Base-by-base conservation (phyloP, 495 filamentous ascomycete species). In the Mytilinidion resinicola region DNA sequence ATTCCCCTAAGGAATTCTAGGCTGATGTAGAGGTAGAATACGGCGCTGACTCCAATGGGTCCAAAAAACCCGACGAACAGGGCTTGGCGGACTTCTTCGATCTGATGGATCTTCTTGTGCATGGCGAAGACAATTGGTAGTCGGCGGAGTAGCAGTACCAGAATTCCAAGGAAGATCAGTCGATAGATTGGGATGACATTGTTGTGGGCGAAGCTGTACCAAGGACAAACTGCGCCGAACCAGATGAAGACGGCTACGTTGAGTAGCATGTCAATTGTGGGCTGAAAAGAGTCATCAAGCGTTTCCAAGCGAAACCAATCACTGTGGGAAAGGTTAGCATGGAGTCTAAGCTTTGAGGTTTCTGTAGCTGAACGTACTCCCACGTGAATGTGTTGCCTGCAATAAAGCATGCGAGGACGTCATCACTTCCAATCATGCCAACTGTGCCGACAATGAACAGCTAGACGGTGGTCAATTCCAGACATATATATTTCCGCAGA, bases 231-330 rank as follows among this genome's bases (percentile, higher is more conserved):
- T 6, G 89, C 87, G 9, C 91, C 91, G 64, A 88, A 93, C 89
- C 89, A 97, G 73, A 91, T 86, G 71, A 96, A 96, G 43, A 96
- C 80, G 12, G 87, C 74, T 14, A 95, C 76, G 67, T 96, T 96
- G 78, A 85, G 80, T n/a, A 87, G 74, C 83, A 86, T 85, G 62
- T 96, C 91, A 54, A 96, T 88, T 1, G 90, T 96, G 0, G 91
- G 90, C 66, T 96, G 89, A 21, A 97, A 78, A 9, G 85, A 90
- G 68, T 96, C 92, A 69, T 95, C 90, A 59, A 87, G 74, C 1
- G 90, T 96, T 69, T 88, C 87, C 0, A 92, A 77, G 1, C 92
- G 87, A 72, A 95, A 96, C 91, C 90, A 95, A 73, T 96, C 91
- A 75, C 69, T 70, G 19, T 17, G 52, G 11, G 30, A 15, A 14